Percentiles rank a stretch among this genome's conserved stretches.
Conservation (phyloP, 139 green algal species). For the Nannochloris sp. region DNA sequence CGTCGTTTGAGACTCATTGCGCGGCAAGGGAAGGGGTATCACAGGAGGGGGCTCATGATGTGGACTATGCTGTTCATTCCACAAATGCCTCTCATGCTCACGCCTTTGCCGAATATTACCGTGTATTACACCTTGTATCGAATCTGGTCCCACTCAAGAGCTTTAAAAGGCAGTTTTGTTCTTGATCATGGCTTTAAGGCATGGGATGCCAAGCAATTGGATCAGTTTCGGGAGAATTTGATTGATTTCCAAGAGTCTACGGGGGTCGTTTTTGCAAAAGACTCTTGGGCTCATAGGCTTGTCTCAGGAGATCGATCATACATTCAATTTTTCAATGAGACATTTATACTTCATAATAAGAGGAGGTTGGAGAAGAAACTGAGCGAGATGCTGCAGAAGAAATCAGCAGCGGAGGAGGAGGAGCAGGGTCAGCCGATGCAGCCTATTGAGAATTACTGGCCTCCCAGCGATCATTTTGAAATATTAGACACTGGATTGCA, state of each 20-base stretch:
- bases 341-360: not conserved
- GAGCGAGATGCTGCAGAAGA: not conserved
- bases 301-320: constrained; percentile 18
- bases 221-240: constrained; percentile 16
- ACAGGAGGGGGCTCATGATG: constrained; percentile 21
- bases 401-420: not conserved
- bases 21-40: constrained; percentile 11
- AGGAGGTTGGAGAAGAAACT: not conserved
- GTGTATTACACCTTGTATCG: constrained; percentile 62
- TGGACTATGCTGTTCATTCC: constrained; percentile 28
- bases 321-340: not conserved
- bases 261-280: not conserved
- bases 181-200: constrained; percentile 17
- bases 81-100: constrained; percentile 26
- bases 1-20: constrained; percentile 41
- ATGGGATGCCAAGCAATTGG: constrained; percentile 25
- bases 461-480: not conserved
- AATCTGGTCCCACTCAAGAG: constrained; percentile 40
- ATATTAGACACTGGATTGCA: not conserved
- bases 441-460: not conserved
- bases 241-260: constrained; percentile 3
- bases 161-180: constrained; percentile 26
- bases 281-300: constrained; percentile 12
- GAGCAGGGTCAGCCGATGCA: not conserved
- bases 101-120: constrained; percentile 57